Conservation (phyloP, 306 rosid genomes). For the Biancaea sappan region DNA sequence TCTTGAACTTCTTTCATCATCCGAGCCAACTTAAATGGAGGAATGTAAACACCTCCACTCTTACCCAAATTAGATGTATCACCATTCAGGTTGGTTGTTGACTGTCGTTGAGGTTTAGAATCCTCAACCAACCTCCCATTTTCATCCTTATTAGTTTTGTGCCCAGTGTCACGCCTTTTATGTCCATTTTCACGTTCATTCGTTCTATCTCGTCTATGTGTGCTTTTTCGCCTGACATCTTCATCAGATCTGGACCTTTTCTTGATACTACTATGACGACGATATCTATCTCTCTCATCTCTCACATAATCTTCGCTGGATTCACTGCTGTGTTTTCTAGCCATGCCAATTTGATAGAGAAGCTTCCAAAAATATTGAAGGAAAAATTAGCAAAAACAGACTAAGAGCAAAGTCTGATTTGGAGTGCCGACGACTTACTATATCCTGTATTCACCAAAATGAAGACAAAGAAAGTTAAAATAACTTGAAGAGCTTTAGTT, state of each 20-base stretch:
- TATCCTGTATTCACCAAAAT: background rate
- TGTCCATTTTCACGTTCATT: conserved; percentile 23
- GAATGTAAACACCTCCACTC: conserved; percentile 94
- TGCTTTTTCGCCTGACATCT: conserved; percentile 35
- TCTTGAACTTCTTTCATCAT: conserved; percentile 94
- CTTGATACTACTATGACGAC: conserved; percentile 26
- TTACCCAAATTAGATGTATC: conserved; percentile 65
- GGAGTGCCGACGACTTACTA: background rate
- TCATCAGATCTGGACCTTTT: conserved; percentile 40
- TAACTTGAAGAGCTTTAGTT: background rate
- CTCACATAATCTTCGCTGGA: conserved; percentile 47
- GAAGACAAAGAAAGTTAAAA: background rate
- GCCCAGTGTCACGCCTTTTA: conserved; percentile 33
- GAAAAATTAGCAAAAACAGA: background rate
- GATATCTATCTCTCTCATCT: conserved; percentile 35
- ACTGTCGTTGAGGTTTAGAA: conserved; percentile 40
- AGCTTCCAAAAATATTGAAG: background rate
- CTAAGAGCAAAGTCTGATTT: background rate
- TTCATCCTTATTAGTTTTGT: conserved; percentile 40
- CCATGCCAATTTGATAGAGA: conserved; percentile 44
- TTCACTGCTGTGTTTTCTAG: conserved; percentile 45
- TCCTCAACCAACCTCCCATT: conserved; percentile 38
- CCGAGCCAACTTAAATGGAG: conserved; percentile 90
- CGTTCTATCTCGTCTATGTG: conserved; percentile 31
- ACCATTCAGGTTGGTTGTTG: conserved; percentile 39